Evolutionary conservation across 768 basidiomycete species (phyloP), one percentile per base, ranked within the genome.

Genomic region (Leccinum pellstonianum): DNA sequence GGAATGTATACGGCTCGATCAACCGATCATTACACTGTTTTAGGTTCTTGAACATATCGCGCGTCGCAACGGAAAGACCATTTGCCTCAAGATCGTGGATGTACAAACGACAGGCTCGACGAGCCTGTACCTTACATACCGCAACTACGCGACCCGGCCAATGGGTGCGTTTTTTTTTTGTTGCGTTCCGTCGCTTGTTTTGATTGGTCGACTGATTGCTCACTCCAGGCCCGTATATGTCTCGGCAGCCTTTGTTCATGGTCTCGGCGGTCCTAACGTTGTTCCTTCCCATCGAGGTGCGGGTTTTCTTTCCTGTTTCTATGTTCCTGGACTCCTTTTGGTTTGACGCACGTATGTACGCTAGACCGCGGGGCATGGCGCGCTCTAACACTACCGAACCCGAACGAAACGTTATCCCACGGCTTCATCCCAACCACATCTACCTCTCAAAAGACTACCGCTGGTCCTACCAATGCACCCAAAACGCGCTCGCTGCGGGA

Each of bases 401-500:
- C 31, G 37, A 38, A 17, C 37, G 37, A 38, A 25, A 25, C 25
- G 4, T 25, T 31, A 31, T 12, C 33, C 6, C 37, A 17, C 37
- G 37, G 3, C 37, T 15, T 17, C 37, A 38, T 25, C 25, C 25
- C 25, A 5, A 25, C 25, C 25, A 25, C 25, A 25, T 25, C 25
- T 25, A 25, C 25, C 25, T 25, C 25, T 25, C 25, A 25, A 25
- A 25, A 25, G 25, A 25, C 25, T 29, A 29, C 68, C 2, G 6
- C 54, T 10, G 71, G 79, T 35, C 86, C 84, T 66, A 77, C 86
- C 2, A 77, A 86, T 7, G 79, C 84, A 4, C 87, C 89, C 65
- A 83, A 85, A n/a, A 63, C 61, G 43, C 86, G 95, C 12, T 84
- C 86, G 0, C 79, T 98, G 49, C 87, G 90, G 62, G 97, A 98